Evolutionary conservation across 805 yeast genomes (phyloP), one percentile per base, ranked within the genome.

Genomic region (Groenewaldozyma tartarivorans): DNA sequence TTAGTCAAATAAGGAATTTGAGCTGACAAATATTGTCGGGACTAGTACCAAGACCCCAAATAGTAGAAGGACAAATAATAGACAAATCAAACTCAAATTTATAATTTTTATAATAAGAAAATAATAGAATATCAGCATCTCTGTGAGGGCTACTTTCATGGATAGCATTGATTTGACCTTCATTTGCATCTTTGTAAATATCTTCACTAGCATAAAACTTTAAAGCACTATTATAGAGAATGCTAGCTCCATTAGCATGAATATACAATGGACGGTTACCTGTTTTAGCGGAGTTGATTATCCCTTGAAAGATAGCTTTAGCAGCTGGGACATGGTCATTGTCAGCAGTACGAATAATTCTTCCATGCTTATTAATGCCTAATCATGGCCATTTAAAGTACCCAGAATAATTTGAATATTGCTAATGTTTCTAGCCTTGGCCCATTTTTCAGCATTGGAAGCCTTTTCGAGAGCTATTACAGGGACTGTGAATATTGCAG

Each of bases 21-120:
- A 6, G 21, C 9, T 7, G 50, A 45, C 3, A 36, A n/a, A n/a
- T 17, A 18, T 35, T 20, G 19, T 33, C 48, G 5, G 50, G 48
- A 33, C 50, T 48, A 11, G 41, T 39, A 11, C 50, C 50, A 11
- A 45, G 6, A n/a, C 50, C 50, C 50, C 50, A 47, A 22, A 47
- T 47, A 13, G 48, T 45, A 13, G 50, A 46, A n/a, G 50, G 50
- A 9, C 44, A 39, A 32, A 47, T 35, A 15, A 47, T 39, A 13
- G 34, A 34, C n/a, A 42, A 22, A 11, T 45, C 47, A 4, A 35
- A 30, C 15, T 47, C 31, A 19, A 9, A 33, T 19, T 27, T 18
- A 19, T 40, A 31, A n/a, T 42, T 34, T 30, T 35, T 31, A 17
- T 35, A 36, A 44, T 33, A 45, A 24, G 32, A 20, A n/a, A 33